A percentile compares a stretch with the other conserved stretches of the same genome.
These are phyloP conservation scores for Mortierella polycephala DNA, from an alignment of 371 early-diverging fungal species.

Conservation along the genomic window DNA sequence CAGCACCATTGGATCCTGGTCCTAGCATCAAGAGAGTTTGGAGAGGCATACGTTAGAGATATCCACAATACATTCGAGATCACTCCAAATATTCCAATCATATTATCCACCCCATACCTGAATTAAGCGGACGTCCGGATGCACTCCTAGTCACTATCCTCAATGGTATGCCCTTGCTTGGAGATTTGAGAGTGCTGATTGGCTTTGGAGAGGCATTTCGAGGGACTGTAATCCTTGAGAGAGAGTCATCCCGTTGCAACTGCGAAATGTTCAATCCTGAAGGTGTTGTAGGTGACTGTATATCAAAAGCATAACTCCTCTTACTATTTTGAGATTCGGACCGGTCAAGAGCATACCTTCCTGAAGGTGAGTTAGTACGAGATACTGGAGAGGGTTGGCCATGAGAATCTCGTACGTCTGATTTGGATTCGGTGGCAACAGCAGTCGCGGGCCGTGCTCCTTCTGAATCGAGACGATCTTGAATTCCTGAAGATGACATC, in stretches of 20 bases:
- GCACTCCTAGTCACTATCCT: constrained; percentile 14
- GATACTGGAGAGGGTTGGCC: not conserved
- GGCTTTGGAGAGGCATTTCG: not conserved
- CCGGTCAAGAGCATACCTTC: constrained; percentile 7
- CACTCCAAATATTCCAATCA: not conserved
- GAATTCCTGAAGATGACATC: constrained; percentile 16
- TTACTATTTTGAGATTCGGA: constrained; percentile 29
- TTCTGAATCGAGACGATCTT: not conserved
- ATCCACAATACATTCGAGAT: not conserved
- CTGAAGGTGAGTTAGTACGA: not conserved
- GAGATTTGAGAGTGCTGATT: not conserved
- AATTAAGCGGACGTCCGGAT: not conserved
- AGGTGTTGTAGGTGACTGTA: not conserved
- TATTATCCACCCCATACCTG: not conserved
- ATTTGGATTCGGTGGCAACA: not conserved
- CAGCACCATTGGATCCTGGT: not conserved
- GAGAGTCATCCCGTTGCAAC: not conserved
- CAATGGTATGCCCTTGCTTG: constrained; percentile 1
- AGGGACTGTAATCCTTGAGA: not conserved
- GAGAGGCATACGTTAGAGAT: not conserved
- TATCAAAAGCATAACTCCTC: constrained; percentile 38
- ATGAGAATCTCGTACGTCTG: not conserved
- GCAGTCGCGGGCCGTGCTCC: not conserved
- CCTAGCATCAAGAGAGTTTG: not conserved
- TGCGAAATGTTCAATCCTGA: constrained; percentile 11